Conservation (phyloP, 1,284 basidiomycete species). For the Cystobasidiaceae sp. region DNA sequence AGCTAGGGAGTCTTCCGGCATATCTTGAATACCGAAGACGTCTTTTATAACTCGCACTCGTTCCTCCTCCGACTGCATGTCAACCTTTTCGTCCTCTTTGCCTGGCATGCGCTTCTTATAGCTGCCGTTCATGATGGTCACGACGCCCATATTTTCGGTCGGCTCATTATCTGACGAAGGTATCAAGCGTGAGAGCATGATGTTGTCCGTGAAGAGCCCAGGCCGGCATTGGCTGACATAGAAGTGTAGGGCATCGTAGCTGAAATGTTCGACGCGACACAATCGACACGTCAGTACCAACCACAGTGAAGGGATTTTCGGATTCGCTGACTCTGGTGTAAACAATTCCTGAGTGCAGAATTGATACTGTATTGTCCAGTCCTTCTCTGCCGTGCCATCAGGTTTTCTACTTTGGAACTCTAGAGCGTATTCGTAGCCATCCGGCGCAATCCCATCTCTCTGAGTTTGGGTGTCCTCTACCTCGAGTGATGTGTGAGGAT, state of each 20-base stretch:
- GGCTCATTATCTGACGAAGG: background rate
- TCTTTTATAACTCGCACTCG: constrained; percentile 1
- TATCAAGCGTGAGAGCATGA: background rate
- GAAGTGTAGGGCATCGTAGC: constrained; percentile 15
- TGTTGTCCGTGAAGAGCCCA: constrained; percentile 8
- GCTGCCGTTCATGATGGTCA: constrained; percentile 16
- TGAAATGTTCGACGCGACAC: background rate
- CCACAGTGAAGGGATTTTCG: background rate
- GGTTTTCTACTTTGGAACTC: constrained; percentile 6
- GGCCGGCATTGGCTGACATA: constrained; percentile 1
- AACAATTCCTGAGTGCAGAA: constrained; percentile 11
- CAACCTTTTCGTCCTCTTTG: background rate
- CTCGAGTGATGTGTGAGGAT: constrained; percentile 4
- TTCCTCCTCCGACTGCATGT: constrained; percentile 11
- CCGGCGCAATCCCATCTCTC: background rate
- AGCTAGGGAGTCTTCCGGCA: constrained; percentile 4
- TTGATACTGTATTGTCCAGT: constrained; percentile 8
- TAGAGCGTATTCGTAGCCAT: constrained; percentile 2
- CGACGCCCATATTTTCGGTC: background rate
- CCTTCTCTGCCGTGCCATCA: background rate
- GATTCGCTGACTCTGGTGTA: background rate
- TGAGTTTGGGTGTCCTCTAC: background rate
- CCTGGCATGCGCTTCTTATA: background rate
- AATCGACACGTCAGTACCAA: background rate
- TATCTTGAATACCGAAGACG: constrained; percentile 5